A percentile compares a stretch with the other conserved stretches of the same genome.
These are phyloP conservation scores for Lomentospora prolificans DNA, from an alignment of 2,329 filamentous ascomycete species.

Conservation along the genomic window DNA sequence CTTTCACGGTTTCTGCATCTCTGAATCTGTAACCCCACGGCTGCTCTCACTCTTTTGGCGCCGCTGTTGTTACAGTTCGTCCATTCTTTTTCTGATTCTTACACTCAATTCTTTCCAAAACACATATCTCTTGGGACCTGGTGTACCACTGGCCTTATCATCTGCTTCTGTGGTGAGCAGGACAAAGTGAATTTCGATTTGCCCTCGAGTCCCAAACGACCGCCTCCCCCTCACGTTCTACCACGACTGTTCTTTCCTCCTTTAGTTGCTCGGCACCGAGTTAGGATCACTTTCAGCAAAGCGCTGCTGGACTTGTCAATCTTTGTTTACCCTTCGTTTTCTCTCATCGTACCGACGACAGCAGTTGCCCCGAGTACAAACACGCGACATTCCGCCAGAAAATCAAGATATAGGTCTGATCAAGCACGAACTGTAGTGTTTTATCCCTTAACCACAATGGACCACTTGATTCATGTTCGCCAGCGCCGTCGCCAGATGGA, in stretches of 20 bases:
- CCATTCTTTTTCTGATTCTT: constrained; percentile 5
- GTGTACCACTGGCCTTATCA: background rate
- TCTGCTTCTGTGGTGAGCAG: background rate
- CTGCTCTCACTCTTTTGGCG: constrained; percentile 6
- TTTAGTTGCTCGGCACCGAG: background rate
- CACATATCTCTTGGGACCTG: background rate
- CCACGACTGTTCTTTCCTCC: background rate
- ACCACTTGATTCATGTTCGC: background rate
- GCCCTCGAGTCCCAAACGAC: background rate
- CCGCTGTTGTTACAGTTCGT: constrained; percentile 6
- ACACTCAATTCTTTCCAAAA: background rate
- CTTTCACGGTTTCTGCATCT: background rate
- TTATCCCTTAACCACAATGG: background rate
- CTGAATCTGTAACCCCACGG: constrained; percentile 2
- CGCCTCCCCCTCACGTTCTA: background rate
- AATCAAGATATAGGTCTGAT: too few species aligned
- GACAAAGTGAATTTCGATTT: background rate
- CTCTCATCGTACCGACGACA: background rate
- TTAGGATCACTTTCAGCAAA: background rate
- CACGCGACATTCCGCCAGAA: background rate
- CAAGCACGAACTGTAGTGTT: too few species aligned
- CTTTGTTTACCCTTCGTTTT: background rate
- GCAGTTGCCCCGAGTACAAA: background rate
- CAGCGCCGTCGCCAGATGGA: constrained; percentile 3
- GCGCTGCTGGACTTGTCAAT: background rate